Evolutionary conservation across 331 rosid genomes (phyloP).

Genomic region (Rhamnella rubrinervis): DNA sequence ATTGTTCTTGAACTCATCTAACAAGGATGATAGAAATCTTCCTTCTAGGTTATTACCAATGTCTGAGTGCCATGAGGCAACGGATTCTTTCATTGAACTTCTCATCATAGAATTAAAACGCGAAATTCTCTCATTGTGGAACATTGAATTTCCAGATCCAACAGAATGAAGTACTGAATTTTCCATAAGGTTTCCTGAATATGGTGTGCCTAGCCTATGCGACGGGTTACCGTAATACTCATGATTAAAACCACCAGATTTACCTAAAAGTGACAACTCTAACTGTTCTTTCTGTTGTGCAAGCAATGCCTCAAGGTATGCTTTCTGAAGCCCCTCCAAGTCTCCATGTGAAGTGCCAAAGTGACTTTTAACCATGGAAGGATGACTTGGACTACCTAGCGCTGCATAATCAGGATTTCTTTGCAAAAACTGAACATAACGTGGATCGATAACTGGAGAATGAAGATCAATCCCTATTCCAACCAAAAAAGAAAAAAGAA

Average conservation of each 20-base stretch:
- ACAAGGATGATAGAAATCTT: constrained; percentile 59
- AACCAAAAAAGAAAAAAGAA: constrained; percentile 1
- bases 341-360: constrained; percentile 55
- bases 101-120: constrained; percentile 58
- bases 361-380: constrained; percentile 51
- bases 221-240: constrained; percentile 57
- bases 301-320: constrained; percentile 71
- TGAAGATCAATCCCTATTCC: constrained; percentile 46
- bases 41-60: constrained; percentile 57
- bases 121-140: constrained; percentile 59
- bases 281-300: constrained; percentile 74
- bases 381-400: constrained; percentile 52
- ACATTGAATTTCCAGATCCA: constrained; percentile 58
- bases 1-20: constrained; percentile 93
- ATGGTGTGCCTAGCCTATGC: constrained; percentile 62
- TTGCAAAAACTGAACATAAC: constrained; percentile 47
- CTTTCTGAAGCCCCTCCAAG: constrained; percentile 65
- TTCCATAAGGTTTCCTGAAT: constrained; percentile 55
- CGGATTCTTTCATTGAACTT: constrained; percentile 62
- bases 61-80: constrained; percentile 60
- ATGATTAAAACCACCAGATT: constrained; percentile 54
- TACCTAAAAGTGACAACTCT: constrained; percentile 65
- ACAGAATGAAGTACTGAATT: constrained; percentile 54
- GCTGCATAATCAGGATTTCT: constrained; percentile 58
- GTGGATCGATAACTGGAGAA: constrained; percentile 51